Percentiles rank a stretch among this genome's conserved stretches.
These are phyloP conservation scores for Acacia melanoxylon DNA, from an alignment of 306 rosid species.

Conservation along the genomic window DNA sequence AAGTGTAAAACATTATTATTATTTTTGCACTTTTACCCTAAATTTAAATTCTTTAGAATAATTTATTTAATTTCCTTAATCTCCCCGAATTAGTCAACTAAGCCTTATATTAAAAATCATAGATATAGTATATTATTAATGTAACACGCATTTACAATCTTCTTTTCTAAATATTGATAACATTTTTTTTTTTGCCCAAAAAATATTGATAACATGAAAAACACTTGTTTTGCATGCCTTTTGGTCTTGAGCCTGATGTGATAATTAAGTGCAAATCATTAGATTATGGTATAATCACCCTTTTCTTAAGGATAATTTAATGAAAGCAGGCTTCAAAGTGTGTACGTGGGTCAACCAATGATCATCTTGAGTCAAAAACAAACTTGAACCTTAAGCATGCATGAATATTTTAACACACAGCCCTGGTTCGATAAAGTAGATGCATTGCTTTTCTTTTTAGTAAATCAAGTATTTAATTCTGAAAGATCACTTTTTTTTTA, in stretches of 20 bases:
- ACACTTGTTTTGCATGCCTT: constrained; percentile 24
- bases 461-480: too few relatives aligned
- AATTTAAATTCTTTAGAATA: too few relatives aligned
- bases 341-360: constrained; percentile 26
- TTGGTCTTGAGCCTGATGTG: not conserved
- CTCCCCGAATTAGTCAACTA: too few relatives aligned
- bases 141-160: not conserved
- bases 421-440: constrained; percentile 11
- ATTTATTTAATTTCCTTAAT: too few relatives aligned
- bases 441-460: not conserved
- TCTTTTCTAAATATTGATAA: not conserved
- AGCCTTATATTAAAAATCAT: too few relatives aligned
- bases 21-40: too few relatives aligned
- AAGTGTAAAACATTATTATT: too few relatives aligned
- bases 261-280: not conserved
- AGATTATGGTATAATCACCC: constrained; percentile 26
- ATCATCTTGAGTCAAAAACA: constrained; percentile 36
- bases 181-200: too few relatives aligned
- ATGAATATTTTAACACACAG: not conserved
- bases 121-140: constrained; percentile 3
- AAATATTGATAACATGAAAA: not conserved
- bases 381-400: constrained; percentile 27
- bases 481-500: not conserved
- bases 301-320: constrained; percentile 22
- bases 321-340: not conserved